These are phyloP conservation scores for Entelexis sorbosivorans DNA, from an alignment of 1,139 yeast genomes.

Conservation along the genomic window DNA sequence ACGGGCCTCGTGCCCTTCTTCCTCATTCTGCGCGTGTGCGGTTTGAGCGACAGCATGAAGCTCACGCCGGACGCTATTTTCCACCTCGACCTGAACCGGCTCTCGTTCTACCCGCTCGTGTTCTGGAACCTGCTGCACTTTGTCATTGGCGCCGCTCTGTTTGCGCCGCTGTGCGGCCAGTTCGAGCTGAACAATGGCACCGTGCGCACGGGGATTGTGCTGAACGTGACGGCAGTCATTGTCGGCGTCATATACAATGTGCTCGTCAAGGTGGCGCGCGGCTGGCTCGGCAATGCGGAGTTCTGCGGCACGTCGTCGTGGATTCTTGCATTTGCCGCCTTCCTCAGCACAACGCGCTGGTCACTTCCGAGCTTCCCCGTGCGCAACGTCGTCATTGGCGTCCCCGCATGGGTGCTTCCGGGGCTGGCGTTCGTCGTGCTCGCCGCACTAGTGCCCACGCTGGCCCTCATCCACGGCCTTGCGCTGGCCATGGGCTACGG, in stretches of 20 bases:
- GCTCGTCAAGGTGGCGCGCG: constrained; percentile 39
- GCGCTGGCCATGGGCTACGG: constrained; percentile 46
- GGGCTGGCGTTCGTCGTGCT: constrained; percentile 37
- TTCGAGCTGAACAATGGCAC: constrained; percentile 78
- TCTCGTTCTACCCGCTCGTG: constrained; percentile 66
- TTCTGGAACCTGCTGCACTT: constrained; percentile 57
- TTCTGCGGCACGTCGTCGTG: constrained; percentile 49
- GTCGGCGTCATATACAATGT: constrained; percentile 60
- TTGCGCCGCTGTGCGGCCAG: constrained; percentile 45
- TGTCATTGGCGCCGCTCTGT: constrained; percentile 43
- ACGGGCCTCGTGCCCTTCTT: constrained; percentile 53
- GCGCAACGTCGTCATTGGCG: constrained; percentile 22
- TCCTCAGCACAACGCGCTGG: constrained; percentile 53
- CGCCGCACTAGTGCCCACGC: constrained; percentile 34
- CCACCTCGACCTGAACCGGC: constrained; percentile 44
- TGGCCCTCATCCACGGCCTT: constrained; percentile 37
- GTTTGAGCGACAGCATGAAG: constrained; percentile 32
- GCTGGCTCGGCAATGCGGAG: constrained; percentile 34
- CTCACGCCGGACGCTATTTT: constrained; percentile 51
- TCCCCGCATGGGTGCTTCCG: constrained; percentile 50
- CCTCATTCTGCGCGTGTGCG: constrained; percentile 34
- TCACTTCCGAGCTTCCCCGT: constrained; percentile 21
- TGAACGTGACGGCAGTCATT: constrained; percentile 60
- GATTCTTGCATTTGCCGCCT: constrained; percentile 66
- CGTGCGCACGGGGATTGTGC: constrained; percentile 70